phyloP scores from a whole-genome alignment of 225 moss, liverwort and hornwort species.

The Marchantia polymorpha region DNA sequence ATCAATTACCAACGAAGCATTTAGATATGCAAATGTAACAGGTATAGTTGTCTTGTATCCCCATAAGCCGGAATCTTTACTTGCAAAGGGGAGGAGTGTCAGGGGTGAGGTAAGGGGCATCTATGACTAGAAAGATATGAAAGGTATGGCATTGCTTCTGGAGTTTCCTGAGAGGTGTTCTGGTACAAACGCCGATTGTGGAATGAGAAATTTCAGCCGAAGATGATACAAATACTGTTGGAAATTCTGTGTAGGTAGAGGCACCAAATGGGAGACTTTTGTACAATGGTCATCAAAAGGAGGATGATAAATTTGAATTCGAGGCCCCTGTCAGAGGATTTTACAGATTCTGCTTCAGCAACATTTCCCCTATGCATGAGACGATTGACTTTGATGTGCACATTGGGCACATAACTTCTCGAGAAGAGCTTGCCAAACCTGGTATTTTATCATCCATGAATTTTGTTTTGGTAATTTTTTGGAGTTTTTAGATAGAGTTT shows the following conservation, averaged over 20 bases:
- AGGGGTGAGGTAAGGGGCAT: too few species aligned
- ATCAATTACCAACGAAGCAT: too few species aligned
- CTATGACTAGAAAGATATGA: too few species aligned
- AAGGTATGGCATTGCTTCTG: too few species aligned
- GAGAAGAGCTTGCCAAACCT: conserved; percentile 58
- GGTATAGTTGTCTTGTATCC: too few species aligned
- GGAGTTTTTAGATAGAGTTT: too few species aligned
- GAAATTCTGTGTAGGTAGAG: conserved; percentile 61
- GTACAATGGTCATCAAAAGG: conserved; percentile 47
- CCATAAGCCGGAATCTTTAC: too few species aligned
- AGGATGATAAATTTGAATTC: conserved; percentile 83
- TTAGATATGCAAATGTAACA: too few species aligned
- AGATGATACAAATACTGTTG: not conserved
- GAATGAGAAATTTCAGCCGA: too few species aligned
- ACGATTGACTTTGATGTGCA: conserved; percentile 93
- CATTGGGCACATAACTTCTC: conserved; percentile 48
- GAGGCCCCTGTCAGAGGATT: conserved; percentile 53
- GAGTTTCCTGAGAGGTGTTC: too few species aligned
- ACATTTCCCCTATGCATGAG: conserved; percentile 67
- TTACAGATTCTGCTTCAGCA: conserved; percentile 89
- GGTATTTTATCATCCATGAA: conserved; percentile 38
- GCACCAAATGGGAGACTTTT: conserved; percentile 68
- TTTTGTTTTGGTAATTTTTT: not conserved
- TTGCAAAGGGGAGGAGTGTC: too few species aligned
- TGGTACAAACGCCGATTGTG: too few species aligned